Conservation (phyloP, 2,329 filamentous ascomycete species). For the Pestalotiopsis fici region DNA sequence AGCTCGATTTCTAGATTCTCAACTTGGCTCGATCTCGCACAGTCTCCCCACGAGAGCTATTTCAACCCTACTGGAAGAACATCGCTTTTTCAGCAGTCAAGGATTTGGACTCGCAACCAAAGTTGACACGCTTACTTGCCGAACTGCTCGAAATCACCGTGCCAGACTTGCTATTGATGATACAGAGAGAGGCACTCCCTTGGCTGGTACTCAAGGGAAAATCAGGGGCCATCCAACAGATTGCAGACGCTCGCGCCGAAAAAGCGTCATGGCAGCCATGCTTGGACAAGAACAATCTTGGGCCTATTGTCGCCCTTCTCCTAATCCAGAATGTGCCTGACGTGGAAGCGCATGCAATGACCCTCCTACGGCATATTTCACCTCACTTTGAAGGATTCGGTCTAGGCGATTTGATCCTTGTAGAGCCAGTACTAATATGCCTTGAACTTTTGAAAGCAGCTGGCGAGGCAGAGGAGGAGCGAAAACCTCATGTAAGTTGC, state of each 20-base stretch:
- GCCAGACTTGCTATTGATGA: constrained; percentile 70
- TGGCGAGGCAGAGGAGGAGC: constrained; percentile 64
- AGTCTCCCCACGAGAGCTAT: constrained; percentile 66
- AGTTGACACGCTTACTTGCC: constrained; percentile 77
- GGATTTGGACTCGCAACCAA: constrained; percentile 78
- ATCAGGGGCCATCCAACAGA: constrained; percentile 75
- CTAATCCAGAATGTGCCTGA: constrained; percentile 58
- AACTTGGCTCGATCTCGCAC: constrained; percentile 68
- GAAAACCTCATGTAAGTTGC: constrained; percentile 56
- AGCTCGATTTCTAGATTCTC: constrained; percentile 49
- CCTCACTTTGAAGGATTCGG: constrained; percentile 67
- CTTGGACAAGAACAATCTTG: constrained; percentile 58
- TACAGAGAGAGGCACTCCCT: constrained; percentile 82
- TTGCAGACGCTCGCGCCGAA: constrained; percentile 77
- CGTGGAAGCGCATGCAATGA: constrained; percentile 67
- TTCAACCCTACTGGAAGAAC: constrained; percentile 86
- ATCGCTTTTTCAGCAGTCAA: constrained; percentile 82
- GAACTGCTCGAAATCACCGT: constrained; percentile 79
- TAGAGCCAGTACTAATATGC: constrained; percentile 74
- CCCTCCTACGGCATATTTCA: constrained; percentile 68
- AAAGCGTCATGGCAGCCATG: constrained; percentile 59
- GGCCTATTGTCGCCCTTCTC: constrained; percentile 59
- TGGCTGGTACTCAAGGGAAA: constrained; percentile 81
- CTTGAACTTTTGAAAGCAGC: constrained; percentile 81
- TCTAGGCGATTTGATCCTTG: constrained; percentile 69